Base-by-base conservation (phyloP, 2,329 filamentous ascomycete species). In the Penicillium capsulatum region DNA sequence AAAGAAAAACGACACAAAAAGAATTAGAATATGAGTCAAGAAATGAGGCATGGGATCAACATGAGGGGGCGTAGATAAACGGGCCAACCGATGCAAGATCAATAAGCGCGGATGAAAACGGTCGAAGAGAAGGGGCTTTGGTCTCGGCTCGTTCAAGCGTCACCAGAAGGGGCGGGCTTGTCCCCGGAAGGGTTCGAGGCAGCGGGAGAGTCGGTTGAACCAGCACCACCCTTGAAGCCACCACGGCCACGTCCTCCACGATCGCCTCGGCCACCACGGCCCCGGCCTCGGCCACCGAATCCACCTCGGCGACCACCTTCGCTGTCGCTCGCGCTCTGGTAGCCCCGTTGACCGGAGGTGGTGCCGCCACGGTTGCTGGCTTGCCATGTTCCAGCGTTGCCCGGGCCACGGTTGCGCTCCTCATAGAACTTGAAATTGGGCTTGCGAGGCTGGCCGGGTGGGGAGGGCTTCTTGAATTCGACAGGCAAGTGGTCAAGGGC, bases 401-500 rank as follows among this genome's bases (percentile, higher is more conserved):
- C 74, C 47, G 64, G 72, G 60, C 61, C 66, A 51, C 61, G 73
- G 54, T 78, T 77, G 52, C 79, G 80, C 32, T 84, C 82, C 58
- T 86, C 80, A 69, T 89, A 95, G 58, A 89, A 79, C 71, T 89
- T 89, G 45, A 94, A 81, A 40, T 87, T 78, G 10, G 88, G 86
- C 67, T 84, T 86, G 48, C 83, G 84, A 47, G 86, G 81, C 48
- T 88, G 84, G 55, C 83, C 83, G 20, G 79, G 62, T 39, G 64
- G 76, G 28, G 76, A 77, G 49, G 79, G 77, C 48, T 81, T 85
- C 74, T 90, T 91, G 55, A 83, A 75, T 30, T 92, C 86, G 10
- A 82, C 76, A 4, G 87, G 79, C 42, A 94, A 75, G 49, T 81
- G 81, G 29, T 81, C 77, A 58, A 95, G 76, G 22, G 89, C 87